phyloP scores from a whole-genome alignment of 306 rosid genomes.

The Prunus campanulata region DNA sequence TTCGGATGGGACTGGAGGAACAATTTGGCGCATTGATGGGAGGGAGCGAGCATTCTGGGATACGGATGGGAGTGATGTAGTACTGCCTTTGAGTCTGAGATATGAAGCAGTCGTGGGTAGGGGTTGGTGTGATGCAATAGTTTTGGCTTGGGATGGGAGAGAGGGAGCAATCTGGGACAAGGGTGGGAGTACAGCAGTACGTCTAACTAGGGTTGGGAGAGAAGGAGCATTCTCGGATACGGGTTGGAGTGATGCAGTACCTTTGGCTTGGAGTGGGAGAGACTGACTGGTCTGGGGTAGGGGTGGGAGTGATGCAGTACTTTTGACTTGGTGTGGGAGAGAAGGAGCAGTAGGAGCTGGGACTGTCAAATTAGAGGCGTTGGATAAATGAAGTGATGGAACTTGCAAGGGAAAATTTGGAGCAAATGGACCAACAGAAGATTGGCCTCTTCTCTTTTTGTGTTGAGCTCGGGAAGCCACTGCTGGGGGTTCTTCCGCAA shows the following conservation, averaged over 20 bases:
- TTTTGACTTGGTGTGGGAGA: not conserved
- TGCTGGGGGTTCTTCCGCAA: not conserved
- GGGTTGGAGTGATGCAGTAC: not conserved
- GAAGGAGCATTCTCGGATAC: not conserved
- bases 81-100: not conserved
- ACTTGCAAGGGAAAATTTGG: not conserved
- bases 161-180: not conserved
- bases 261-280: not conserved
- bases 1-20: not conserved
- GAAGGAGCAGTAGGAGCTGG: not conserved
- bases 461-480: not conserved
- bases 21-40: not conserved
- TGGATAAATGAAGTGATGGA: slow-evolving; percentile 1
- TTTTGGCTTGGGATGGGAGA: not conserved
- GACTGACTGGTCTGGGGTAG: not conserved
- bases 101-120: not conserved
- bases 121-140: not conserved
- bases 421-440: not conserved
- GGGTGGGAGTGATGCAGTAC: not conserved
- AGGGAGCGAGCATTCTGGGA: not conserved
- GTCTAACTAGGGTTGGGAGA: not conserved
- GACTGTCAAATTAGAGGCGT: not conserved
- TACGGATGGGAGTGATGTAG: not conserved
- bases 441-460: slow-evolving; percentile 1
- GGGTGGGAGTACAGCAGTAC: not conserved